Conservation (phyloP, 2,329 filamentous ascomycete species). For the Bipolaris cookei region DNA sequence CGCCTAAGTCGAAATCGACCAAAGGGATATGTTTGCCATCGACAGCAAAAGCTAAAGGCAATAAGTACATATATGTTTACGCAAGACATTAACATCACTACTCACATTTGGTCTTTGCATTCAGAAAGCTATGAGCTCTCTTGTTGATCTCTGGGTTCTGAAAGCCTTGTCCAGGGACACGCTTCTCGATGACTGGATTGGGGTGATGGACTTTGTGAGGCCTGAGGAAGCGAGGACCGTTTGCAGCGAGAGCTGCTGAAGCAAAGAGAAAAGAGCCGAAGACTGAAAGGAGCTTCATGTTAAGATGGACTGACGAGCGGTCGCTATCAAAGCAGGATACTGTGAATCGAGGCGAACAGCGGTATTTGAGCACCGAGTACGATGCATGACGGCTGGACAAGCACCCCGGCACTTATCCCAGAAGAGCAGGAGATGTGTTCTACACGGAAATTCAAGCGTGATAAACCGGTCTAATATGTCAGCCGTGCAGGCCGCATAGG, state of each 20-base stretch:
- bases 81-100: background rate
- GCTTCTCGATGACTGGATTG: constrained; percentile 39
- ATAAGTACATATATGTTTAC: background rate
- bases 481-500: constrained; percentile 1
- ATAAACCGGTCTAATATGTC: constrained; percentile 1
- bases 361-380: constrained; percentile 27
- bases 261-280: constrained; percentile 39
- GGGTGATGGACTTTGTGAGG: constrained; percentile 11
- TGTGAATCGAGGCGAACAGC: background rate
- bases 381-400: constrained; percentile 21
- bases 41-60: constrained; percentile 64
- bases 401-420: constrained; percentile 20
- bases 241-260: constrained; percentile 39
- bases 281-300: constrained; percentile 43
- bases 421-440: constrained; percentile 25
- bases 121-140: constrained; percentile 41
- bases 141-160: constrained; percentile 43
- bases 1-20: constrained; percentile 70
- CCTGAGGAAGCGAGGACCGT: constrained; percentile 35
- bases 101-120: constrained; percentile 44
- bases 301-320: constrained; percentile 21
- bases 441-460: background rate
- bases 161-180: constrained; percentile 36
- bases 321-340: background rate
- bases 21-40: constrained; percentile 71